phyloP scores from a whole-genome alignment of 495 filamentous ascomycete species.

The Penicillium taxi region DNA sequence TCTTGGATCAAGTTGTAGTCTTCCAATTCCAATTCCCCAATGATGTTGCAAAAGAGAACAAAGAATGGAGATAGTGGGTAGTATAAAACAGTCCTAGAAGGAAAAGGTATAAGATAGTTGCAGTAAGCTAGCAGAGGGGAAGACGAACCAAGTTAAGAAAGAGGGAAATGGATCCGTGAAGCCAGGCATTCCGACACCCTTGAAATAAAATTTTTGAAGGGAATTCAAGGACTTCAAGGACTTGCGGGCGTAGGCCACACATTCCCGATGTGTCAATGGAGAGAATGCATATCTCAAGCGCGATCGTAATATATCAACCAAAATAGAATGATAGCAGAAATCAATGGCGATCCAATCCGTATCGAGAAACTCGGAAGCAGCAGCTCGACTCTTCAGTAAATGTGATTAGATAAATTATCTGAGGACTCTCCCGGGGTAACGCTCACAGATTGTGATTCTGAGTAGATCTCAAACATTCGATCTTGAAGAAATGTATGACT shows the following conservation, averaged over 20 bases:
- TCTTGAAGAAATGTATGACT: constrained; percentile 14
- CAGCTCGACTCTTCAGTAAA: constrained; percentile 7
- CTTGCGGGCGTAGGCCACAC: constrained; percentile 17
- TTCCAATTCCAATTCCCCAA: constrained; percentile 16
- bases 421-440: neutral
- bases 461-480: constrained; percentile 16
- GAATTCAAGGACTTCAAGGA: constrained; percentile 20
- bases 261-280: constrained; percentile 19
- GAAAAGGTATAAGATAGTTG: neutral
- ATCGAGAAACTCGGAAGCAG: constrained; percentile 7
- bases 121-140: neutral
- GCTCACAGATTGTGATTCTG: constrained; percentile 15
- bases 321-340: constrained; percentile 24
- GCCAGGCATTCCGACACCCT: constrained; percentile 15
- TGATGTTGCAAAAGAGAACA: constrained; percentile 27
- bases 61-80: constrained; percentile 28
- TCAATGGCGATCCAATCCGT: constrained; percentile 20
- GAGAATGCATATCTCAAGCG: constrained; percentile 15
- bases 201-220: constrained; percentile 13
- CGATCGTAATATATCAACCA: constrained; percentile 25
- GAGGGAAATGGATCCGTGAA: constrained; percentile 23
- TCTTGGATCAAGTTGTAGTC: constrained; percentile 22
- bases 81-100: constrained; percentile 18
- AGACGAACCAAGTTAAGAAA: constrained; percentile 23
- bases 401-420: neutral